Evolutionary conservation across 495 filamentous ascomycete species (phyloP), one percentile per base, ranked within the genome.

Genomic region (Apiosordaria backusii): DNA sequence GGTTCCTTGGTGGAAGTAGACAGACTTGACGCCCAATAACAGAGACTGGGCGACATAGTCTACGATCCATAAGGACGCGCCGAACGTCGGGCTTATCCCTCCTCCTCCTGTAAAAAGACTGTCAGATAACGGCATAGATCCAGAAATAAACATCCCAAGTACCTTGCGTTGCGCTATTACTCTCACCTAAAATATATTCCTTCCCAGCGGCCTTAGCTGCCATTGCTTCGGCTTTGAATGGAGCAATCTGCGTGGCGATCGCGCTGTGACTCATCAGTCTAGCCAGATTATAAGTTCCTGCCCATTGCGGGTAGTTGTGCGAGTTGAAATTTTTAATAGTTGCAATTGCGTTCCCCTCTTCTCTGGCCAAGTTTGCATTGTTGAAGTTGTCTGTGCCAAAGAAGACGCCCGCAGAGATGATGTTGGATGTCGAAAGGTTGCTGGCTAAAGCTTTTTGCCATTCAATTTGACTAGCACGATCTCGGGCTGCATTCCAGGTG

Each of bases 1-100:
- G 0, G 86, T 88, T 1, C 85, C 85, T 61, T 87, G 86, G 65
- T 88, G 86, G 77, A 87, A 87, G 66, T 86, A 87, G 1, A 77
- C 81, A 2, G 84, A 79, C 63, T 83, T 80, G 50, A 86, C 81
- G 57, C 79, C 80, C 60, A 71, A 72, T 50, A 71, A 68, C 0
- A 81, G 70, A 0, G 82, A 79, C 10, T 82, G 82, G 60, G 87
- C 77, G 2, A 80, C 76, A 68, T 87, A 86, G 72, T 87, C 85
- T 70, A 87, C 78, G 15, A 86, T 87, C 86, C 85, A 88, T 1
- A 88, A 76, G 2, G 76, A 85, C 0, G 84, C 85, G 0, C 85
- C 85, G 66, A 85, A 88, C 0, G 83, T 83, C 0, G 85, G 85
- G 24, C 82, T 84, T 0, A 88, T 84, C 18, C 82, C 82, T 10